Evolutionary conservation across 176 grass and related monocot species (phyloP).

Genomic region (Aechmea fasciata): DNA sequence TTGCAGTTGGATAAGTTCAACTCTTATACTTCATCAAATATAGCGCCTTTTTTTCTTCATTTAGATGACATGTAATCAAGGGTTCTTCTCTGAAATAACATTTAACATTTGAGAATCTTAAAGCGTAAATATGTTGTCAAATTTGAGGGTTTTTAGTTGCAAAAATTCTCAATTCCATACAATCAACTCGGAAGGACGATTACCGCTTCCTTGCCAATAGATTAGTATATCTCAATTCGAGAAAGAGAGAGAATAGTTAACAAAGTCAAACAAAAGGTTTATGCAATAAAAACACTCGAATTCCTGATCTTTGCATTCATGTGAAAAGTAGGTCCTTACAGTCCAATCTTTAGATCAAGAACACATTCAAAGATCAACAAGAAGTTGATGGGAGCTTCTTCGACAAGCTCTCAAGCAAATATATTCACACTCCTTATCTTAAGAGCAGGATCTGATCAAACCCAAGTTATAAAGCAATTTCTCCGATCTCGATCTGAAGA

Average conservation of each 20-base stretch:
- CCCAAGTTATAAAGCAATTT: slow-evolving; percentile 21
- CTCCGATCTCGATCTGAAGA: slow-evolving; percentile 32
- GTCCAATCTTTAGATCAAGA: background rate
- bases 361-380: background rate
- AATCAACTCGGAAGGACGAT: too few relatives aligned
- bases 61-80: too few relatives aligned
- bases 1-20: too few relatives aligned
- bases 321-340: background rate
- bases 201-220: background rate
- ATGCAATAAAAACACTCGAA: background rate
- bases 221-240: background rate
- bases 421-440: slow-evolving; percentile 1
- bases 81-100: too few relatives aligned
- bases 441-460: slow-evolving; percentile 15
- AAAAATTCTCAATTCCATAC: too few relatives aligned
- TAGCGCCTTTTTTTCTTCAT: too few relatives aligned
- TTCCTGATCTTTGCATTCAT: background rate
- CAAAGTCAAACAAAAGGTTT: background rate
- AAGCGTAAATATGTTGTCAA: too few relatives aligned
- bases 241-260: background rate
- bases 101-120: too few relatives aligned
- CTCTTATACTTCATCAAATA: too few relatives aligned
- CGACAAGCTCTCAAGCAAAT: background rate
- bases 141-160: too few relatives aligned
- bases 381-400: background rate